Evolutionary conservation across 2,329 filamentous ascomycete species (phyloP).

Genomic region (Fusarium brachygibbosum): DNA sequence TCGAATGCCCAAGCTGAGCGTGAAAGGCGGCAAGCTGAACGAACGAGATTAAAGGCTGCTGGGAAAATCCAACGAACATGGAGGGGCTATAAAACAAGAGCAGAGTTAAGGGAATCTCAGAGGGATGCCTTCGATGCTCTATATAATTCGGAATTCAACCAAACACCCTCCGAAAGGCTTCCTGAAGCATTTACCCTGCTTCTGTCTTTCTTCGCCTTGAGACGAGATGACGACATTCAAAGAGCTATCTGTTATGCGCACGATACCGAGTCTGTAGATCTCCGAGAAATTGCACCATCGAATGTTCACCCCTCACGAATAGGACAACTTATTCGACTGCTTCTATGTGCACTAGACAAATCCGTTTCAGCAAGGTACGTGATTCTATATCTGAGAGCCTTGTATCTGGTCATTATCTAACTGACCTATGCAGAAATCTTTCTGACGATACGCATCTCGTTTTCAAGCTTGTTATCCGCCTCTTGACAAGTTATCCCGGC

Average conservation of each 20-base stretch:
- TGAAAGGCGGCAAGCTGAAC: slow-evolving; percentile 81
- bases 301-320: slow-evolving; percentile 51
- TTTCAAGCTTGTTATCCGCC: slow-evolving; percentile 55
- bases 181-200: slow-evolving; percentile 62
- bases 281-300: slow-evolving; percentile 54
- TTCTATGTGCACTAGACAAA: slow-evolving; percentile 54
- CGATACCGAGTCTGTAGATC: slow-evolving; percentile 58
- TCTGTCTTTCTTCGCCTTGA: slow-evolving; percentile 63
- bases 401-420: slow-evolving; percentile 30
- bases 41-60: slow-evolving; percentile 80
- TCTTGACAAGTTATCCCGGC: slow-evolving; percentile 41
- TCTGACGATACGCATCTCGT: slow-evolving; percentile 50
- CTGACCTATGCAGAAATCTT: slow-evolving; percentile 26
- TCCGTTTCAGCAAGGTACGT: slow-evolving; percentile 47
- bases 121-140: slow-evolving; percentile 73
- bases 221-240: slow-evolving; percentile 61
- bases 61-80: slow-evolving; percentile 83
- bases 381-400: not conserved
- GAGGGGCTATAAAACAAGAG: slow-evolving; percentile 80
- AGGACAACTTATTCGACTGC: slow-evolving; percentile 53
- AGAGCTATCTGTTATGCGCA: slow-evolving; percentile 62
- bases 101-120: slow-evolving; percentile 67
- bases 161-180: slow-evolving; percentile 54
- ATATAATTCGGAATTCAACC: slow-evolving; percentile 58
- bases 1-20: slow-evolving; percentile 90